Percentiles rank a stretch among this genome's conserved stretches.
These are phyloP conservation scores for Reticulascus tulasneorum DNA, from an alignment of 2,329 filamentous ascomycete genomes.

Conservation along the genomic window DNA sequence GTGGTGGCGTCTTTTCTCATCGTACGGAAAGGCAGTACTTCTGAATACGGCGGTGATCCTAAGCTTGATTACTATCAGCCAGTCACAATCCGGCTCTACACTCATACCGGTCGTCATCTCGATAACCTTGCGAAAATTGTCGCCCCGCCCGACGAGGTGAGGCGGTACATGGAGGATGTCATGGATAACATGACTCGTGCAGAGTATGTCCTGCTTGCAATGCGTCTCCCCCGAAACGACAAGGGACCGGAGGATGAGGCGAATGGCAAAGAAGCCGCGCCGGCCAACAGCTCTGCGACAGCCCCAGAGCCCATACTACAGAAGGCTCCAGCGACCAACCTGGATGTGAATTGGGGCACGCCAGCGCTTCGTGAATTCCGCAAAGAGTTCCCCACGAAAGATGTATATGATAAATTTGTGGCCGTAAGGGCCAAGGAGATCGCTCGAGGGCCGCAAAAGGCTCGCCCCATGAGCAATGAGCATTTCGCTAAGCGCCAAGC, in stretches of 20 bases:
- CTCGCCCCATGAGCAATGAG: no score
- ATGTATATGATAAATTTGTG: conserved; percentile 12
- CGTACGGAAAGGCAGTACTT: conserved; percentile 66
- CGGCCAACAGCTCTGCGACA: neutral
- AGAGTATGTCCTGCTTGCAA: conserved; percentile 63
- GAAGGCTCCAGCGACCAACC: no score
- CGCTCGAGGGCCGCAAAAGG: no score
- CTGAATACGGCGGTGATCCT: conserved; percentile 61
- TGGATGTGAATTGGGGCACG: no score
- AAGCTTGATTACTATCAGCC: conserved; percentile 72
- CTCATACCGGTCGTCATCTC: conserved; percentile 50
- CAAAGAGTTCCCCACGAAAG: conserved; percentile 10
- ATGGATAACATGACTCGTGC: conserved; percentile 67
- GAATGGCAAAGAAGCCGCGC: conserved; percentile 5
- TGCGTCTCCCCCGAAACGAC: conserved; percentile 54
- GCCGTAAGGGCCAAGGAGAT: no score
- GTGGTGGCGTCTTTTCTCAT: conserved; percentile 74
- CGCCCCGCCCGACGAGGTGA: conserved; percentile 59
- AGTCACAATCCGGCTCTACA: conserved; percentile 58
- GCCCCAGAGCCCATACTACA: no score
- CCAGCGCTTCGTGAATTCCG: no score
- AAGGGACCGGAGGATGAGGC: conserved; percentile 27
- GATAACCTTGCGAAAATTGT: conserved; percentile 60
- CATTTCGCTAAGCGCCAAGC: no score
- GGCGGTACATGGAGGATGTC: conserved; percentile 64